Evolutionary conservation across 768 basidiomycete species (phyloP), one percentile per base, ranked within the genome.

Genomic region (Cystoderma amianthinum): DNA sequence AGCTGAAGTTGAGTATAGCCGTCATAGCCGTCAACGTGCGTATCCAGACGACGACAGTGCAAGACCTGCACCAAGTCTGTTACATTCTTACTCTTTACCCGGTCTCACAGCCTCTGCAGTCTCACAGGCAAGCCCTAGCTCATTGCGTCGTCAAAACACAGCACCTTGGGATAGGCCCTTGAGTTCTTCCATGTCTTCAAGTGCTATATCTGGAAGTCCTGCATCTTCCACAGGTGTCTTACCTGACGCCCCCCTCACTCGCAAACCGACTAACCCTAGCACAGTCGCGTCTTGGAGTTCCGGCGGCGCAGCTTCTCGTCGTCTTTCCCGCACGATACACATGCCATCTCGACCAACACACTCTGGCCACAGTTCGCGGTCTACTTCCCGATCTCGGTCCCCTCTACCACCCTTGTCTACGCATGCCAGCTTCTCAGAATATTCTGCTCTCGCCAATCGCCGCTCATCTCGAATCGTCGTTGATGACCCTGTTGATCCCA

Each of bases 381-480:
- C 93, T 6, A 92, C 87, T 15, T 97, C 95, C 41, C 83, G 94
- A 35, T 98, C 95, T 4, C 79, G 93, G 32, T 97, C 96, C 0
- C 94, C 93, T 1, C 72, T 96, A 40, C 92, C 92, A 7, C 77
- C 81, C 28, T 53, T 75, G 43, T 71, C 80, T 42, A 73, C 72
- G 3, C 82, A 82, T 60, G 61, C 71, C 46, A 80, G 76, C 58
- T 85, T 85, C 48, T 74, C 80, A 4, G 79, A 84, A 38, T 72
- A 74, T 42, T 59, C 68, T 43, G 65, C 73, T 17, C 60, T 71
- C 10, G 61, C 71, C 45, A 80, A 82, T 61, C 82, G 82, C 42
- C 80, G 88, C 37, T 80, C 85, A 34, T 92, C 88, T 18, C 80
- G 88, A 48, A 83, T 89, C 36, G 74, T 89, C 48, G 73, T 88